A percentile compares a stretch with the other conserved stretches of the same genome.
Evolutionary conservation across 2,329 filamentous ascomycete genomes (phyloP).

Genomic region (Calonectria henricotiae): DNA sequence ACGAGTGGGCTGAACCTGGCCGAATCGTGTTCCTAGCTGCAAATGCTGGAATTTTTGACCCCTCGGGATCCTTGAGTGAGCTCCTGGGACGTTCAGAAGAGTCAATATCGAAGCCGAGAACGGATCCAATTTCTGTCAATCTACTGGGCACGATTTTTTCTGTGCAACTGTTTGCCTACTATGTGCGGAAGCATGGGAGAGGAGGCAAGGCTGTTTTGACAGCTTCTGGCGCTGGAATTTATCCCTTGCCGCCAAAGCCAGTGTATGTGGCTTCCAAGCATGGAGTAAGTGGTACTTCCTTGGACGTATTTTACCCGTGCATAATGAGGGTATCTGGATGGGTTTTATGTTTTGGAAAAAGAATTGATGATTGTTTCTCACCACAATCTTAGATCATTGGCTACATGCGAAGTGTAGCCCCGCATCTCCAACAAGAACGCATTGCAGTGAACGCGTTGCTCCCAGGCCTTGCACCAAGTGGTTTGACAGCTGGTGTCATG

Average conservation of each 20-base stretch:
- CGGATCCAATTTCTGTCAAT: constrained; percentile 15
- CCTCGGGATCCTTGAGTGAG: neutral
- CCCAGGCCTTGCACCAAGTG: neutral
- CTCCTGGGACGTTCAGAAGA: neutral
- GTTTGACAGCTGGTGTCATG: neutral
- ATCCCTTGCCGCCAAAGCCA: neutral
- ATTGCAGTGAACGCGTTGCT: constrained; percentile 2
- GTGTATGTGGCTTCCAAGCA: constrained; percentile 7
- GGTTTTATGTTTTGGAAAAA: neutral
- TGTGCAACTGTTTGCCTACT: constrained; percentile 2
- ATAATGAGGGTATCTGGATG: no score
- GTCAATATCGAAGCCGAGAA: neutral
- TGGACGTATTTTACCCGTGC: no score
- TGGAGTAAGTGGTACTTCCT: neutral
- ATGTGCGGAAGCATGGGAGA: neutral
- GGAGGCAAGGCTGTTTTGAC: constrained; percentile 6
- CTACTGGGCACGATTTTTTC: constrained; percentile 9
- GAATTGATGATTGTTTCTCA: neutral
- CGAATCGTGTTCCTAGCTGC: neutral
- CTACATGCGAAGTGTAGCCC: constrained; percentile 7
- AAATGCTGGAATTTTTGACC: neutral
- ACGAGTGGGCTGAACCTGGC: neutral
- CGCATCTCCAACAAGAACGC: neutral
- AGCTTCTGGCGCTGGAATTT: neutral
- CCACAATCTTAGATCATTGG: constrained; percentile 4